These are phyloP conservation scores for Cucurbita maxima DNA, from an alignment of 306 rosid genomes.

Conservation along the genomic window DNA sequence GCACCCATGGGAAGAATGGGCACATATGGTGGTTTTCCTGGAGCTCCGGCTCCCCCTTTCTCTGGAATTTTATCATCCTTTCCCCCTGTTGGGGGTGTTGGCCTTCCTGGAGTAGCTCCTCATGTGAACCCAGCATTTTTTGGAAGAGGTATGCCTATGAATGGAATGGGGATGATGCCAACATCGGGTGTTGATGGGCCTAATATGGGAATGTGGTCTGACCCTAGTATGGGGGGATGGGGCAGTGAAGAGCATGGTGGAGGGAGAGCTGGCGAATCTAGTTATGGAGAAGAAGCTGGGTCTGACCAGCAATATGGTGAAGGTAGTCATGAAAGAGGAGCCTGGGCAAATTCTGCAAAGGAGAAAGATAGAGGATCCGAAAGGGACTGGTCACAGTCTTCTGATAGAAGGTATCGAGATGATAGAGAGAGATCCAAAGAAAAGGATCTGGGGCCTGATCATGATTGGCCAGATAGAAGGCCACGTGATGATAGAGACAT, in stretches of 20 bases:
- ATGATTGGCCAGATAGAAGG: slow-evolving; percentile 69
- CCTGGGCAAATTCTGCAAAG: slow-evolving; percentile 65
- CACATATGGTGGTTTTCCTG: slow-evolving; percentile 79
- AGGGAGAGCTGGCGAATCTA: slow-evolving; percentile 81
- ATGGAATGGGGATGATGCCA: slow-evolving; percentile 98
- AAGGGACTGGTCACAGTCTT: slow-evolving; percentile 88
- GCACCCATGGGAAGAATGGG: slow-evolving; percentile 95
- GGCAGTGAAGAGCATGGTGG: slow-evolving; percentile 77
- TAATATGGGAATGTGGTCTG: slow-evolving; percentile 96
- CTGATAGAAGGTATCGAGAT: slow-evolving; percentile 74
- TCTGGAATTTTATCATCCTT: slow-evolving; percentile 72
- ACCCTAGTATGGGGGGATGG: slow-evolving; percentile 95
- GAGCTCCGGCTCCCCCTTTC: slow-evolving; percentile 73
- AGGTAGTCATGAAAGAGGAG: slow-evolving; percentile 69
- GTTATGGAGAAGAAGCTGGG: slow-evolving; percentile 95
- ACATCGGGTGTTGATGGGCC: slow-evolving; percentile 73
- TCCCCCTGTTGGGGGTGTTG: slow-evolving; percentile 76
- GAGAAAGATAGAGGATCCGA: slow-evolving; percentile 93
- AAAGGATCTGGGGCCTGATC: slow-evolving; percentile 50
- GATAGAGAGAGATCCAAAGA: slow-evolving; percentile 76
- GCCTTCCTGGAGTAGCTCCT: slow-evolving; percentile 91
- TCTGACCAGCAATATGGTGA: slow-evolving; percentile 91
- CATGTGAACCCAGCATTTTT: slow-evolving; percentile 97
- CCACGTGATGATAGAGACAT: slow-evolving; percentile 62
- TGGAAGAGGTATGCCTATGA: slow-evolving; percentile 90